phyloP scores from a whole-genome alignment of 306 rosid species.

The Myrica gale region DNA sequence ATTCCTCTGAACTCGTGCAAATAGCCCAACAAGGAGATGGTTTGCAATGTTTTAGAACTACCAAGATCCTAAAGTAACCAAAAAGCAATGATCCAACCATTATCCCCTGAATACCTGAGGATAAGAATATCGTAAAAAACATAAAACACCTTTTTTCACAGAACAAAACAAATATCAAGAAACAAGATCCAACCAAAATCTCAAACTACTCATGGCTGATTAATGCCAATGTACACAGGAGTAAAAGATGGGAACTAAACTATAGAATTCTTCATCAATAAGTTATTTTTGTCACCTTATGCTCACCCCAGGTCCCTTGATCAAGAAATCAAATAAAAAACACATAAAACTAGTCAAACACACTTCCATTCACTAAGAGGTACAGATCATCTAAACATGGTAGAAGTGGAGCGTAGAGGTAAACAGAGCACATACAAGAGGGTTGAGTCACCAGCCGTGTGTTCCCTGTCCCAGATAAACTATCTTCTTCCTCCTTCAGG shows the following conservation, averaged over 20 bases:
- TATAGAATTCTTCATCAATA: not conserved
- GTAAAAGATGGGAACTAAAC: not conserved
- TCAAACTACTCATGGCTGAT: constrained; percentile 1
- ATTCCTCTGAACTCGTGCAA: constrained; percentile 93
- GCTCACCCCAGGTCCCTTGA: not conserved
- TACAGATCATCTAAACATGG: not conserved
- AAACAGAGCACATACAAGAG: constrained; percentile 57
- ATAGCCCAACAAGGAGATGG: constrained; percentile 91
- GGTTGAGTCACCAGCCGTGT: constrained; percentile 87
- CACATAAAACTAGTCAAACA: not conserved
- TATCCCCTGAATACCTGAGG: constrained; percentile 78
- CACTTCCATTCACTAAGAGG: not conserved
- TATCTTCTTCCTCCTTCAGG: constrained; percentile 95
- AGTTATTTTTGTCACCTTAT: not conserved
- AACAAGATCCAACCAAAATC: not conserved
- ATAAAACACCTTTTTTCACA: constrained; percentile 6
- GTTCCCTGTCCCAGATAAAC: constrained; percentile 61
- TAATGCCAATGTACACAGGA: not conserved
- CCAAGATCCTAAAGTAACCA: constrained; percentile 75
- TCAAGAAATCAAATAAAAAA: not conserved
- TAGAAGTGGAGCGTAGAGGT: not conserved
- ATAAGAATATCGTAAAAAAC: constrained; percentile 1
- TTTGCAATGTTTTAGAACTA: constrained; percentile 91
- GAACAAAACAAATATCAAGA: not conserved
- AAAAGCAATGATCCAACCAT: not conserved